Conservation (phyloP, 345 rosid species). For the Raphanus raphanistrum region DNA sequence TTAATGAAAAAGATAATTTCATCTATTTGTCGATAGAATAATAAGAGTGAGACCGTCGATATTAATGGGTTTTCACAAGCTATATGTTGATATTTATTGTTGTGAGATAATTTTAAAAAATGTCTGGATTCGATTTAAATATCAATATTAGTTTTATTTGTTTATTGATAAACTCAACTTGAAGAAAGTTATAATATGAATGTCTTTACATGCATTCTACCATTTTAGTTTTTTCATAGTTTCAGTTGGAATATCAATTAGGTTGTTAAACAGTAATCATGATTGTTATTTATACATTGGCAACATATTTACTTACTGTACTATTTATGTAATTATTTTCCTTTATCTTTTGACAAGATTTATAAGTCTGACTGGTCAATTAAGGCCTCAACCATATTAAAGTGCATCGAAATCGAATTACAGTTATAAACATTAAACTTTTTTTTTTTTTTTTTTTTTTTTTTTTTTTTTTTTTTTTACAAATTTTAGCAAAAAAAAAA, state of each 20-base stretch:
- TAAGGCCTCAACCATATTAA: constrained; percentile 2
- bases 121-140: not conserved
- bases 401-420: not conserved
- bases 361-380: constrained; percentile 6
- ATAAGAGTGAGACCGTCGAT: not conserved
- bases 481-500: no score
- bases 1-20: no score
- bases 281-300: not conserved
- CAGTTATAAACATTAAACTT: not conserved
- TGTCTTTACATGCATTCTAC: not conserved
- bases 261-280: not conserved
- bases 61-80: not conserved
- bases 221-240: not conserved
- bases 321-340: not conserved
- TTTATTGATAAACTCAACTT: not conserved
- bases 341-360: not conserved
- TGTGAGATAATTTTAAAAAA: no score
- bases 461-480: no score
- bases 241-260: not conserved
- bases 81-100: not conserved
- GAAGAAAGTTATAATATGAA: not conserved
- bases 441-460: no score
- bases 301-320: not conserved
- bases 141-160: not conserved
- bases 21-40: not conserved